Evolutionary conservation across 106 monocot genomes (phyloP).

Genomic region (Ottelia alismoides): DNA sequence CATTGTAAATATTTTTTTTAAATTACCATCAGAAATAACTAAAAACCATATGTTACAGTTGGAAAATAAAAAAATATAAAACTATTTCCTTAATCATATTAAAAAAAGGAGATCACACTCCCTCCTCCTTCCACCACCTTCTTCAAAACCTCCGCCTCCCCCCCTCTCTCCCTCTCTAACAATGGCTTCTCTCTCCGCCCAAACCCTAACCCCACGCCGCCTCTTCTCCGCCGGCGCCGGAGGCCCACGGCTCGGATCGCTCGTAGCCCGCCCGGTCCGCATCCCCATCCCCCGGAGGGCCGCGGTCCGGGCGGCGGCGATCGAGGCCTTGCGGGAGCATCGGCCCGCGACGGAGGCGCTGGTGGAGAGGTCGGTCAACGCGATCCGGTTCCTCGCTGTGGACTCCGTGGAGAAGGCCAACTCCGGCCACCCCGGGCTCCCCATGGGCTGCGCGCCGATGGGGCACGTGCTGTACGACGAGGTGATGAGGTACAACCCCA

Average conservation of each 20-base stretch:
- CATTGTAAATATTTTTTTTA: background rate
- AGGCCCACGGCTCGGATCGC: conserved; percentile 18
- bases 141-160: background rate
- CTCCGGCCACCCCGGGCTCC: conserved; percentile 87
- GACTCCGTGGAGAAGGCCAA: conserved; percentile 98
- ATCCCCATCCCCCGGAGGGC: background rate
- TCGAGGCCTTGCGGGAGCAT: conserved; percentile 43
- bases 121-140: background rate
- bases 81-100: background rate
- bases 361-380: conserved; percentile 87
- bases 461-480: conserved; percentile 88
- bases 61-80: background rate
- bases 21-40: background rate
- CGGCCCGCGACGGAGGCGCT: conserved; percentile 29
- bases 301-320: conserved; percentile 31
- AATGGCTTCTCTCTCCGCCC: background rate
- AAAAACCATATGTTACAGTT: background rate
- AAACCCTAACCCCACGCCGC: conserved; percentile 26
- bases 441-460: conserved; percentile 96
- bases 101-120: background rate
- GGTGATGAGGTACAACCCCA: conserved; percentile 94
- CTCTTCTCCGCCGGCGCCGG: conserved; percentile 28
- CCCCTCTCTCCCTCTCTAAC: background rate
- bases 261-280: background rate
- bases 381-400: conserved; percentile 82